A percentile compares a stretch with the other conserved stretches of the same genome.
Evolutionary conservation across 352 stramenopile species (phyloP).

Genomic region (Globisporangium ultimum): DNA sequence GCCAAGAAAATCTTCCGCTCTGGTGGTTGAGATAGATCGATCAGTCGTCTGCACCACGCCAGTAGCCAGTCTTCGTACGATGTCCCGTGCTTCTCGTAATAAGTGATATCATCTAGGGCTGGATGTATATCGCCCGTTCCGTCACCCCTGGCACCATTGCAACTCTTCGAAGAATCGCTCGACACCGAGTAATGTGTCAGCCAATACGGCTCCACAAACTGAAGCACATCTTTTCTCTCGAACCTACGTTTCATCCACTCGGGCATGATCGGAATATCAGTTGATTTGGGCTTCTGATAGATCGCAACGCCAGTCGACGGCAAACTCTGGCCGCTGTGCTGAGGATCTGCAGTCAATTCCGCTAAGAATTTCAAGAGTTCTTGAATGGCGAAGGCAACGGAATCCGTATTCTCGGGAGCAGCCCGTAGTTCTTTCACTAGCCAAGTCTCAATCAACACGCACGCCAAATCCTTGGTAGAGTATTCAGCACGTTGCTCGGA

Average conservation of each 20-base stretch:
- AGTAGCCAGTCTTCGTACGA: constrained; percentile 85
- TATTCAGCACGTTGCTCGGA: constrained; percentile 45
- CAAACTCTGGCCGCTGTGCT: constrained; percentile 60
- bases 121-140: constrained; percentile 20
- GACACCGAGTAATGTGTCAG: constrained; percentile 75
- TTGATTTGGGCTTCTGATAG: constrained; percentile 14
- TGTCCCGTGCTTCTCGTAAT: constrained; percentile 72
- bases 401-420: constrained; percentile 82
- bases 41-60: constrained; percentile 71
- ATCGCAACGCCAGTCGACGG: background rate
- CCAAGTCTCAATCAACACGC: constrained; percentile 77
- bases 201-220: constrained; percentile 90
- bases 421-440: constrained; percentile 80
- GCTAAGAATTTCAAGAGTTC: constrained; percentile 82
- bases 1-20: constrained; percentile 84
- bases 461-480: constrained; percentile 79
- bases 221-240: constrained; percentile 78
- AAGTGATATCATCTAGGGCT: constrained; percentile 41
- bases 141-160: constrained; percentile 10
- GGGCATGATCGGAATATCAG: constrained; percentile 37
- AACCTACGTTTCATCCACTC: constrained; percentile 86
- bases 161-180: constrained; percentile 14
- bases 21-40: constrained; percentile 73
- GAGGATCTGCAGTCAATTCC: constrained; percentile 65
- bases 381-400: constrained; percentile 81